Evolutionary conservation across 78 protist species (phyloP), one percentile per base, ranked within the genome.

Genomic region (Tieghemostelium lacteum): DNA sequence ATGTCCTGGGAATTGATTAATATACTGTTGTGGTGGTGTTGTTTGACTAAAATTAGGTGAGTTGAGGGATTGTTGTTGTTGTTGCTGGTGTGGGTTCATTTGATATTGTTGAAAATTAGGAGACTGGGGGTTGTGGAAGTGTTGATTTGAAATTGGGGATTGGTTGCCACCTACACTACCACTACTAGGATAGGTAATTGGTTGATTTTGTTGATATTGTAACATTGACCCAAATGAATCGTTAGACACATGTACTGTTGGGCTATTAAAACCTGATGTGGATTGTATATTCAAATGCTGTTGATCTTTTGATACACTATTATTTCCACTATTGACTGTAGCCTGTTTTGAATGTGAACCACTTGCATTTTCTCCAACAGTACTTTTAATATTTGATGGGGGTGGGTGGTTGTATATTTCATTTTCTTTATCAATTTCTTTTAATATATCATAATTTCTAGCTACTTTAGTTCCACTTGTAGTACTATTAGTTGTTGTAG

Each of bases 391-490:
- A 8, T 45, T 45, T 50, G 58, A 33, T 8, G 50, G 58, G 7
- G 58, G 31, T 52, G 55, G 14, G 19, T 6, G 54, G 3, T 64
- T 14, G 6, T 72, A 45, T 3, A 39, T 58, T 10, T 45, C 14
- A 24, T 69, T 58, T 64, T 71, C 77, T 33, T 71, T 63, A 7
- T 40, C 52, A 54, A 71, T 42, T n/a, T 83, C 91, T 45, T 63
- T 66, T 39, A 83, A 45, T 22, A 83, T 60, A 60, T 83, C 91
- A 33, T 83, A 83, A 33, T 83, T 83, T 76, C 74, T 73, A 26
- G 34, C 19, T 52, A 34, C 50, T 33, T 71, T 58, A 5, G 78
- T 78, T 57, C 42, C 75, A 42, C 26, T 52, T 33, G 65, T 2
- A 7, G 55, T 31, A 74, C 37, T 42, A 42, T 20, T 29, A 33